A percentile compares a stretch with the other conserved stretches of the same genome.
Evolutionary conservation across 2,329 filamentous ascomycete genomes (phyloP).

Genomic region (Pestalotiopsis sp.): DNA sequence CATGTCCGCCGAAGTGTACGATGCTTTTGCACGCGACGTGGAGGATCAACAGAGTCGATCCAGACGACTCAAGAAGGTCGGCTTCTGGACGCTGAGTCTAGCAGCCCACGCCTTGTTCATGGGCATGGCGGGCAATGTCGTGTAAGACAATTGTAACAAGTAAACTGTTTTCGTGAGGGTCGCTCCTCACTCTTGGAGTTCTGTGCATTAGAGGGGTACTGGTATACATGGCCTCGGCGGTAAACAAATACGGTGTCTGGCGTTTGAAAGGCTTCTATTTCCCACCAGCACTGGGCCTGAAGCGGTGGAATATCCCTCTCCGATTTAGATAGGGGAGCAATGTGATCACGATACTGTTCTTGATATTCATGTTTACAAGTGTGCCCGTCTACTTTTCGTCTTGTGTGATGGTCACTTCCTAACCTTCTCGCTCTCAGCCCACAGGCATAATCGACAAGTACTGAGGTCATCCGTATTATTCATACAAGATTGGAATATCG

Average conservation of each 20-base stretch:
- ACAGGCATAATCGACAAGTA: no score
- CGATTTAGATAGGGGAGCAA: conserved; percentile 3
- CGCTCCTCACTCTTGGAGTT: background rate
- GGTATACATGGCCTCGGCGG: background rate
- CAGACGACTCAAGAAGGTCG: conserved; percentile 90
- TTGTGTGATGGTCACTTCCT: no score
- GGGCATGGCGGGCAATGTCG: conserved; percentile 84
- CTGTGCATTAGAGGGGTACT: background rate
- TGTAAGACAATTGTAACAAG: conserved; percentile 36
- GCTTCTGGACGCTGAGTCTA: conserved; percentile 92
- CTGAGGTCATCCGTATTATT: no score
- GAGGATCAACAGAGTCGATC: conserved; percentile 86
- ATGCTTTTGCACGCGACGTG: conserved; percentile 90
- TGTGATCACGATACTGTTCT: background rate
- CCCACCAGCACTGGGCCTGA: background rate
- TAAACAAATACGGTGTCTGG: background rate
- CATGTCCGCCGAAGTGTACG: conserved; percentile 88
- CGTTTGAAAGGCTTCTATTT: background rate
- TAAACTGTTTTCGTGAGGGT: background rate
- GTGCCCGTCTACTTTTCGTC: no score
- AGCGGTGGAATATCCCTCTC: conserved; percentile 10
- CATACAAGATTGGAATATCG: no score
- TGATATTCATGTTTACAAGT: background rate
- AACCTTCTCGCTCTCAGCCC: no score
- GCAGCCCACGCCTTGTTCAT: conserved; percentile 93